Conservation (phyloP, 2,329 filamentous ascomycete genomes). For the Drechslerella stenobrocha region DNA sequence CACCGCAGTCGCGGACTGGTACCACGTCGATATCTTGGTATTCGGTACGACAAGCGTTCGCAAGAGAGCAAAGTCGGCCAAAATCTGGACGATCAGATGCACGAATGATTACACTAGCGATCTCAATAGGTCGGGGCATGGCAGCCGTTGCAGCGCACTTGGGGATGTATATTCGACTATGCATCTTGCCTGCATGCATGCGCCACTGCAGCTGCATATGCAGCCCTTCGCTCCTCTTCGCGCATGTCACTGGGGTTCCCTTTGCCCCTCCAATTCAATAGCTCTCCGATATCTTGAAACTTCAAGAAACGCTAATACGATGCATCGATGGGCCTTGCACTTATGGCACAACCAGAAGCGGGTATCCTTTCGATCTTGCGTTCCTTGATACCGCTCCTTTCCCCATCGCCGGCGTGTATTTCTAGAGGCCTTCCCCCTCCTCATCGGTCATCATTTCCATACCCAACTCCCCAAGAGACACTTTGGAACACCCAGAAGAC, state of each 20-base stretch:
- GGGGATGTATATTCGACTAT: background rate
- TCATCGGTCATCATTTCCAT: background rate
- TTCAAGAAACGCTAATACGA: slow-evolving; percentile 8
- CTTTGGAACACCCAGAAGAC: slow-evolving; percentile 2
- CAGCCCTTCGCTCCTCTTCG: slow-evolving; percentile 15
- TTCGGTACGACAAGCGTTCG: slow-evolving; percentile 19
- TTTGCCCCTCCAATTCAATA: slow-evolving; percentile 23
- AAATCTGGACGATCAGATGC: slow-evolving; percentile 33
- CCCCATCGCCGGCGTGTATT: slow-evolving; percentile 8
- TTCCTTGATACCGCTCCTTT: slow-evolving; percentile 16
- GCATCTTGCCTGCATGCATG: slow-evolving; percentile 15
- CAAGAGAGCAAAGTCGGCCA: background rate
- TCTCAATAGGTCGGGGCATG: slow-evolving; percentile 6
- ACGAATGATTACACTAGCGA: background rate
- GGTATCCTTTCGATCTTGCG: slow-evolving; percentile 4
- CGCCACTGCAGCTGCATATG: background rate
- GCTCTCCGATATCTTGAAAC: slow-evolving; percentile 44
- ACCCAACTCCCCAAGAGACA: slow-evolving; percentile 5
- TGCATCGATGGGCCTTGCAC: slow-evolving; percentile 22
- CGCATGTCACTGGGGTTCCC: slow-evolving; percentile 23
- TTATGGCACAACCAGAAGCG: slow-evolving; percentile 7
- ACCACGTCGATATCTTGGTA: slow-evolving; percentile 1
- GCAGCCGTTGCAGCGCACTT: too few relatives aligned
- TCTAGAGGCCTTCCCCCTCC: background rate
- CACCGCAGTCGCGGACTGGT: background rate